Conservation (phyloP, 1,284 basidiomycete genomes). For the Athelia sp. region DNA sequence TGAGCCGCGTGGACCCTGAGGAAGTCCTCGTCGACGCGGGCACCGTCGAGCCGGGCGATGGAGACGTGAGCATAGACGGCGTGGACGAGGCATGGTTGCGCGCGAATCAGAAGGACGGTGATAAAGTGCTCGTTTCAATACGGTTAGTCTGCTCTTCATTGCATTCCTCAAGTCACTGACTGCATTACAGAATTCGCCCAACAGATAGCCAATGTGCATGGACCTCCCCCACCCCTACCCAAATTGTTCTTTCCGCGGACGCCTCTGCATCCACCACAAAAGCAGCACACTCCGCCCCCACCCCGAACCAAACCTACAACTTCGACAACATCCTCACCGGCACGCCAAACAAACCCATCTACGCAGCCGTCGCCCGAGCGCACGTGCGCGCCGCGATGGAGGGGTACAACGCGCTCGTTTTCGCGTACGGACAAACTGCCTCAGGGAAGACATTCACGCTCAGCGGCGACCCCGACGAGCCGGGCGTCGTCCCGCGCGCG, state of each 20-base stretch:
- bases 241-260: slow-evolving; percentile 51
- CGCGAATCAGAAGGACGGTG: slow-evolving; percentile 40
- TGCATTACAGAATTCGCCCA: slow-evolving; percentile 59
- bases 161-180: slow-evolving; percentile 2
- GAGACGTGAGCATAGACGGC: slow-evolving; percentile 43
- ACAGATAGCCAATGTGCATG: slow-evolving; percentile 52
- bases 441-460: slow-evolving; percentile 94
- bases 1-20: slow-evolving; percentile 72
- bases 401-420: slow-evolving; percentile 93
- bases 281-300: too few relatives aligned
- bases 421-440: slow-evolving; percentile 89
- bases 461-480: slow-evolving; percentile 75
- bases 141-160: slow-evolving; percentile 41
- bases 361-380: slow-evolving; percentile 77
- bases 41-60: slow-evolving; percentile 61
- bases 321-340: slow-evolving; percentile 81
- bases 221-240: slow-evolving; percentile 37
- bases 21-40: slow-evolving; percentile 69
- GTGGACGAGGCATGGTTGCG: slow-evolving; percentile 49
- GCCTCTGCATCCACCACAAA: slow-evolving; percentile 42
- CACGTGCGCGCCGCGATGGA: slow-evolving; percentile 94
- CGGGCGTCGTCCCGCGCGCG: slow-evolving; percentile 91
- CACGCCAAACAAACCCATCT: slow-evolving; percentile 82
- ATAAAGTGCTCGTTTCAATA: slow-evolving; percentile 87
- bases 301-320: slow-evolving; percentile 57